Base-by-base conservation (phyloP, 768 basidiomycete genomes). In the Coprinopsis strossmayeri region DNA sequence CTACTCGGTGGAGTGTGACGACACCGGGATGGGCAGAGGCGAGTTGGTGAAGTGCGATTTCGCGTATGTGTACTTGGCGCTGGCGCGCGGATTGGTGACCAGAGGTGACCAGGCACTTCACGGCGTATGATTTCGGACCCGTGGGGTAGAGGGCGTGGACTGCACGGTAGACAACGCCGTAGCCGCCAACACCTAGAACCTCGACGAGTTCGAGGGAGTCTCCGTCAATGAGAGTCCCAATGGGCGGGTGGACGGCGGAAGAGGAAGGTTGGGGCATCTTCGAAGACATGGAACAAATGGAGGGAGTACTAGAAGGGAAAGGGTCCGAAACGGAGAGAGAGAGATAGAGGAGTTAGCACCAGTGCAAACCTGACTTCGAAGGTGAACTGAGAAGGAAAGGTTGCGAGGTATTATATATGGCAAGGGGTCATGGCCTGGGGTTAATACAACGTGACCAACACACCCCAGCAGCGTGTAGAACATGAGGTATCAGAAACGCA, bases 161-260 rank as follows among this genome's bases (percentile, higher is more conserved):
- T 45, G 91, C 94, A 50, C 91, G 88, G 65, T 96, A 96, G 27
- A 96, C 95, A 58, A 94, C 85, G 55, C 95, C 95, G 63, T 96
- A 98, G 41, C 94, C 94, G 35, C 95, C 95, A 46, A 91, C 82
- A 52, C 96, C 95, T 49, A 98, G 80, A 53, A 95, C 81, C 63
- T 89, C 82, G 57, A 89, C 80, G 57, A 98, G 87, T 69, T 93
- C 81, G 54, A 98, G 80, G 48, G 82, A 74, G 57, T 82, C 87
- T 59, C 83, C 78, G 75, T 94, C 91, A 74, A 98, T 91, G 68
- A 81, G 71, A 58, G 85, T 84, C 48, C 94, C 94, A 60, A 88
- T 70, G 57, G 77, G 71, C 46, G 82, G 81, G 53, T 75, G 73
- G 45, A 64, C 71, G 70, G 57, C 76, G 73, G 61, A 71, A 65